Evolutionary conservation across 2,329 filamentous ascomycete genomes (phyloP).

Genomic region (Pseudogymnoascus sp.): DNA sequence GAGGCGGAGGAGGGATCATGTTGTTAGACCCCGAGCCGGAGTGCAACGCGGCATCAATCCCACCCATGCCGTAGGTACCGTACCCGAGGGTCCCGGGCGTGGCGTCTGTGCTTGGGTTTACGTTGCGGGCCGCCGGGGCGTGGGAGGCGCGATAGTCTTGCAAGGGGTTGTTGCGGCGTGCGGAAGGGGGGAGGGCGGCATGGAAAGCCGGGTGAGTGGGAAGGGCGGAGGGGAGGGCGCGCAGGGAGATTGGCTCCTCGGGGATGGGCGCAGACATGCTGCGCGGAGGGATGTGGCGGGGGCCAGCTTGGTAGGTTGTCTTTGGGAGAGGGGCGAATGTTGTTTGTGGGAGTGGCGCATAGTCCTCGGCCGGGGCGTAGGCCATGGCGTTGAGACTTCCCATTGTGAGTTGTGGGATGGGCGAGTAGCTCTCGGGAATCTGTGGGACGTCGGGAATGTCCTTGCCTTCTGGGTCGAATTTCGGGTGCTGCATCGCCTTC

Average conservation of each 20-base stretch:
- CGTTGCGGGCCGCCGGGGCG: slow-evolving; percentile 22
- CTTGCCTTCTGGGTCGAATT: slow-evolving; percentile 52
- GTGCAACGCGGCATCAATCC: slow-evolving; percentile 39
- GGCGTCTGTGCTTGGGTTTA: slow-evolving; percentile 22
- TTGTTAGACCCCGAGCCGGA: slow-evolving; percentile 36
- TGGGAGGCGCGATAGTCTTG: slow-evolving; percentile 19
- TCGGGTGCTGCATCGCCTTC: slow-evolving; percentile 75
- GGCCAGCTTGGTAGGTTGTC: slow-evolving; percentile 31
- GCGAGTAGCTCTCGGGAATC: slow-evolving; percentile 39
- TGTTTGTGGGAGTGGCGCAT: slow-evolving; percentile 22
- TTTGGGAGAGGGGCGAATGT: slow-evolving; percentile 15
- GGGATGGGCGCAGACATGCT: slow-evolving; percentile 54
- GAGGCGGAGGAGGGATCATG: slow-evolving; percentile 41
- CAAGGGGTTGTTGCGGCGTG: slow-evolving; percentile 17
- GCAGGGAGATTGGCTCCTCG: slow-evolving; percentile 33
- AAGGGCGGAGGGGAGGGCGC: slow-evolving; percentile 25
- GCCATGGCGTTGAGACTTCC: slow-evolving; percentile 21
- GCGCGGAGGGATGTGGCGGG: slow-evolving; percentile 40
- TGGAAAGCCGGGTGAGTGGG: slow-evolving; percentile 36
- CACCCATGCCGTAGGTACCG: slow-evolving; percentile 30
- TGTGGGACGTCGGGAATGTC: slow-evolving; percentile 49
- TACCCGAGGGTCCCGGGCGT: slow-evolving; percentile 26
- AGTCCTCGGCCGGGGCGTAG: slow-evolving; percentile 22
- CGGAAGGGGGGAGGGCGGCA: slow-evolving; percentile 29
- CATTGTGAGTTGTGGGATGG: slow-evolving; percentile 15